These are phyloP conservation scores for Lasiodiplodia gonubiensis DNA, from an alignment of 2,329 filamentous ascomycete genomes.

Conservation along the genomic window DNA sequence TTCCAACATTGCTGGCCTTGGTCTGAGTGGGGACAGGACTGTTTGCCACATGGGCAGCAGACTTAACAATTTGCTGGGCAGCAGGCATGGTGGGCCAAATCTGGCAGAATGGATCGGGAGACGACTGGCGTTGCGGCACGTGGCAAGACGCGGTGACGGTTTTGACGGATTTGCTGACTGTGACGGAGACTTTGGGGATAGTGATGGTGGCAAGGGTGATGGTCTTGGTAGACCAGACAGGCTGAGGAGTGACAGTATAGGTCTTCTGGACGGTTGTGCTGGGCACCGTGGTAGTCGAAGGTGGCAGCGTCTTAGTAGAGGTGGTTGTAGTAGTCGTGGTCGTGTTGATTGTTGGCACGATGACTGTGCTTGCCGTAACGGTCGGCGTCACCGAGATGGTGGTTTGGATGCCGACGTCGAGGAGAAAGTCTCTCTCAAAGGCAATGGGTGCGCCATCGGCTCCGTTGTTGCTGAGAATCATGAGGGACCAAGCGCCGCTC, in stretches of 20 bases:
- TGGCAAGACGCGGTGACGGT: constrained; percentile 43
- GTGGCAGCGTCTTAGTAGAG: constrained; percentile 34
- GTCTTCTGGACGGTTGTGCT: constrained; percentile 36
- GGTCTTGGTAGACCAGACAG: constrained; percentile 38
- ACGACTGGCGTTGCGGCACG: constrained; percentile 33
- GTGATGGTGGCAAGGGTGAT: constrained; percentile 40
- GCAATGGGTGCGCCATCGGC: constrained; percentile 45
- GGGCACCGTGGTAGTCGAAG: constrained; percentile 35
- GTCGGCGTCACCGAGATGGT: constrained; percentile 37
- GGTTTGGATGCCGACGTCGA: constrained; percentile 45
- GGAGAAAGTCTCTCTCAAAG: constrained; percentile 48
- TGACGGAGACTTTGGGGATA: constrained; percentile 32
- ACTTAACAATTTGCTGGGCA: constrained; percentile 27
- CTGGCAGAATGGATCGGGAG: constrained; percentile 36
- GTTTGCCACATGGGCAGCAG: constrained; percentile 19
- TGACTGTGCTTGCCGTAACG: background rate
- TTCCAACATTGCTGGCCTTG: constrained; percentile 33
- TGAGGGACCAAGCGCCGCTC: constrained; percentile 46
- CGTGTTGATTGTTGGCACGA: constrained; percentile 21
- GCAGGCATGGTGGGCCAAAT: constrained; percentile 38
- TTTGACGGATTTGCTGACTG: constrained; percentile 34
- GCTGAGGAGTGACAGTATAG: constrained; percentile 34
- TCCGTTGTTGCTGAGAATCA: constrained; percentile 52
- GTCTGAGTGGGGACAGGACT: constrained; percentile 29
- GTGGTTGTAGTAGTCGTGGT: constrained; percentile 33